Evolutionary conservation across 2,329 filamentous ascomycete species (phyloP).

Genomic region (Cercospora zeae-maydis): DNA sequence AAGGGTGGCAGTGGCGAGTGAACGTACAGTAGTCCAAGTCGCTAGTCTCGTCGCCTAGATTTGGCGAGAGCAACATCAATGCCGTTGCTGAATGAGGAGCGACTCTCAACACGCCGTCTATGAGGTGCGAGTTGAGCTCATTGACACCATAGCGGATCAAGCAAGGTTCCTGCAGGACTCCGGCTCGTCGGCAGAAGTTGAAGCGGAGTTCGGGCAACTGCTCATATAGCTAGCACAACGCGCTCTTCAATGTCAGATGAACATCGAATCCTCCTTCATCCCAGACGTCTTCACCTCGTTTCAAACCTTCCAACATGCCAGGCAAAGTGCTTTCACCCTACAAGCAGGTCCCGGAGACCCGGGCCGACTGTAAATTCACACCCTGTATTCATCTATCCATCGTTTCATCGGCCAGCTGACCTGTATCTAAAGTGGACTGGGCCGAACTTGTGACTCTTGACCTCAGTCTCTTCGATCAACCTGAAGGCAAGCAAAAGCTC

Average conservation of each 20-base stretch:
- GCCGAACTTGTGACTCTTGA: constrained; percentile 58
- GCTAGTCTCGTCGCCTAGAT: neutral
- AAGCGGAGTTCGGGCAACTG: neutral
- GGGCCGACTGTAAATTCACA: constrained; percentile 25
- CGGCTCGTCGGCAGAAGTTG: constrained; percentile 18
- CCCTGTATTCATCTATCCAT: neutral
- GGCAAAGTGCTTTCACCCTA: constrained; percentile 28
- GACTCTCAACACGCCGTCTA: neutral
- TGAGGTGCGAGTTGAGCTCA: constrained; percentile 24
- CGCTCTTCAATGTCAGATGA: neutral
- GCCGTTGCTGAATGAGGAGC: neutral
- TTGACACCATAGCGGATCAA: constrained; percentile 25
- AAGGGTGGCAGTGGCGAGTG: neutral
- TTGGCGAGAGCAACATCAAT: neutral
- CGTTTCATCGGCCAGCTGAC: neutral
- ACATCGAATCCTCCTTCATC: neutral
- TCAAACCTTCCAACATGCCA: constrained; percentile 14
- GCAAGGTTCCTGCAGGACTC: constrained; percentile 11
- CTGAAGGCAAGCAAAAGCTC: constrained; percentile 52
- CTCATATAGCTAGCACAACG: neutral
- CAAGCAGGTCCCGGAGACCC: constrained; percentile 35
- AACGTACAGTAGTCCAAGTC: neutral
- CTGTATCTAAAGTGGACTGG: constrained; percentile 39
- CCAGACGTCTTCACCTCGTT: neutral
- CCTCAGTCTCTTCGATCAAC: constrained; percentile 51